These are phyloP conservation scores for Cladosporium sp. DNA, from an alignment of 2,329 filamentous ascomycete species.

Conservation along the genomic window DNA sequence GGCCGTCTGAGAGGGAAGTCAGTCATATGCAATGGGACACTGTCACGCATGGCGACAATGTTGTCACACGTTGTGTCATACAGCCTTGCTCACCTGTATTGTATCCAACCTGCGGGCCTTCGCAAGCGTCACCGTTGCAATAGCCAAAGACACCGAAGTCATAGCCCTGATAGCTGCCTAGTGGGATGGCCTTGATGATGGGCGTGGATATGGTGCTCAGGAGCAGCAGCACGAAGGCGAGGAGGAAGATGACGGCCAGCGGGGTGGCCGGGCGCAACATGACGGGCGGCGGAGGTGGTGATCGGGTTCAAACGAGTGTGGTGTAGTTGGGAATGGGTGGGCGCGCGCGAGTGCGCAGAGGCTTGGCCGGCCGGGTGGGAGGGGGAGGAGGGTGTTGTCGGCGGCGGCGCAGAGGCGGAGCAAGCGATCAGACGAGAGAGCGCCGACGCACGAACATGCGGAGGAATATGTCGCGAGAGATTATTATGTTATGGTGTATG, in stretches of 20 bases:
- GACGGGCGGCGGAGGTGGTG: not conserved
- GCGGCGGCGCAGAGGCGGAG: not conserved
- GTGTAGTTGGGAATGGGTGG: constrained; percentile 8
- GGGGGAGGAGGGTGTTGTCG: not conserved
- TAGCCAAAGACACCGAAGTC: constrained; percentile 92
- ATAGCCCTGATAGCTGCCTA: constrained; percentile 71
- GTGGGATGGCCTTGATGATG: constrained; percentile 77
- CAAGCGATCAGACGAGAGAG: not conserved
- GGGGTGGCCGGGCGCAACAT: constrained; percentile 93
- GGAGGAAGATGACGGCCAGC: constrained; percentile 76
- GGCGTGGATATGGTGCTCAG: constrained; percentile 89
- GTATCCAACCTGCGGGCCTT: constrained; percentile 76
- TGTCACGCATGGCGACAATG: not conserved
- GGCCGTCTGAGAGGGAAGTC: constrained; percentile 36
- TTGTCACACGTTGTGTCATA: constrained; percentile 10
- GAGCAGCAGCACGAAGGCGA: constrained; percentile 79
- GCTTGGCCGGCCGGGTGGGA: not conserved
- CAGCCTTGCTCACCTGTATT: constrained; percentile 61
- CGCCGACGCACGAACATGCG: constrained; percentile 1
- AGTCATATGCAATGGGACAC: not conserved
- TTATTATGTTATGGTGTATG: not conserved
- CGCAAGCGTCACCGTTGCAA: constrained; percentile 66
- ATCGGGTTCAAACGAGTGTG: constrained; percentile 15
- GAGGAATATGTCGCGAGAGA: not conserved
- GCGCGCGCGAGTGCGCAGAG: not conserved